Evolutionary conservation across 768 basidiomycete species (phyloP).

Genomic region (Holtermannia corniformis): DNA sequence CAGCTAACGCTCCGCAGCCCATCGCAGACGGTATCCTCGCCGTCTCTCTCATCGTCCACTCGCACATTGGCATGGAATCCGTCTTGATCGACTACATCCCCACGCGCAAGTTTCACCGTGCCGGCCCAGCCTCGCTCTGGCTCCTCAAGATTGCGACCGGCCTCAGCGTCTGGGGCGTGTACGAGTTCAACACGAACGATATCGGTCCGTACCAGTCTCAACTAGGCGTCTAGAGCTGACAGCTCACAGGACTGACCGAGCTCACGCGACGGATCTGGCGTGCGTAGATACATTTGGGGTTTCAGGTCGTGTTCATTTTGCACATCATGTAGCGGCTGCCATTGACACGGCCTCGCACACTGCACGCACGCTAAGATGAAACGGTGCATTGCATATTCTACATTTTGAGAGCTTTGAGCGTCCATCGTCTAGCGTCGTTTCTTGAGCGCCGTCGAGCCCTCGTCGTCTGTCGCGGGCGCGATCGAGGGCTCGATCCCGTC

Average conservation of each 20-base stretch:
- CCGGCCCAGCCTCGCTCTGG: slow-evolving; percentile 68
- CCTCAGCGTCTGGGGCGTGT: slow-evolving; percentile 71
- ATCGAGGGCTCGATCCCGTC: not conserved
- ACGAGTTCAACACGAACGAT: slow-evolving; percentile 98
- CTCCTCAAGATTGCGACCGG: slow-evolving; percentile 65
- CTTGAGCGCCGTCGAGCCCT: too few species aligned
- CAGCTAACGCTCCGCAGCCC: slow-evolving; percentile 43
- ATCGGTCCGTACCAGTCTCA: slow-evolving; percentile 56
- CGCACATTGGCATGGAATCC: slow-evolving; percentile 74
- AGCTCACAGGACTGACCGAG: slow-evolving; percentile 64
- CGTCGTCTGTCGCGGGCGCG: not conserved
- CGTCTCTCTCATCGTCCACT: slow-evolving; percentile 80
- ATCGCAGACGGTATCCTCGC: slow-evolving; percentile 83
- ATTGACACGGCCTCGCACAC: too few species aligned
- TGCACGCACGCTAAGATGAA: not conserved
- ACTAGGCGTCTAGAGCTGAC: slow-evolving; percentile 13
- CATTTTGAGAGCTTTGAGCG: too few species aligned
- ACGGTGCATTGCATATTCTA: not conserved
- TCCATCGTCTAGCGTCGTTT: too few species aligned
- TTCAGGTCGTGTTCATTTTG: not conserved
- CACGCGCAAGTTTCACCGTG: slow-evolving; percentile 78
- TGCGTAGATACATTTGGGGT: slow-evolving; percentile 47
- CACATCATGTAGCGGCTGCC: not conserved
- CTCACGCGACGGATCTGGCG: slow-evolving; percentile 72
- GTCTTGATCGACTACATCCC: slow-evolving; percentile 83